A percentile compares a stretch with the other conserved stretches of the same genome.
Evolutionary conservation across 768 basidiomycete genomes (phyloP).

Genomic region (Phylloporus arenicola): DNA sequence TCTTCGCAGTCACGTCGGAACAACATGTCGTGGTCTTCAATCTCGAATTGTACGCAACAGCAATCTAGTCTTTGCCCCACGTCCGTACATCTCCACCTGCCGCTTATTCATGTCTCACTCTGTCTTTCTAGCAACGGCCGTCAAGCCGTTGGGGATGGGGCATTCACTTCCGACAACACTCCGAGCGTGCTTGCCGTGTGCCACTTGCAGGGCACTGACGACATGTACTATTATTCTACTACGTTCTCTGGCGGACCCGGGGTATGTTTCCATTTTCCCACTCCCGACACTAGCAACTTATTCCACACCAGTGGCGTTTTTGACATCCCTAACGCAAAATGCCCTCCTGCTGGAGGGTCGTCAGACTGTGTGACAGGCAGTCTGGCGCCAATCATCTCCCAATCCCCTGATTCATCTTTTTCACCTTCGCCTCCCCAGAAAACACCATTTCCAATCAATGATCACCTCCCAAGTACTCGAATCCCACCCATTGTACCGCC

Average conservation of each 20-base stretch:
- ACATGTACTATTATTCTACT: constrained; percentile 89
- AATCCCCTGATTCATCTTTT: constrained; percentile 34
- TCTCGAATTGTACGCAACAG: constrained; percentile 67
- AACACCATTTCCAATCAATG: constrained; percentile 13
- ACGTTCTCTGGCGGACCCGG: constrained; percentile 91
- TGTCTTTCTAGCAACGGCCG: constrained; percentile 71
- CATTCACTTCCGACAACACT: constrained; percentile 70
- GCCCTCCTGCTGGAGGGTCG: constrained; percentile 96
- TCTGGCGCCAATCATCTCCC: constrained; percentile 60
- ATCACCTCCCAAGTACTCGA: constrained; percentile 14
- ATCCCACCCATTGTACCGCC: constrained; percentile 33
- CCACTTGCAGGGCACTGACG: constrained; percentile 72
- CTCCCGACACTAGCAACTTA: constrained; percentile 2
- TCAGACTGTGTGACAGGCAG: constrained; percentile 92
- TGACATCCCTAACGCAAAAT: constrained; percentile 87
- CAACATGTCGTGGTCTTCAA: constrained; percentile 68
- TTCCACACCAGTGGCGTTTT: constrained; percentile 76
- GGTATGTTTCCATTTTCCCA: constrained; percentile 43
- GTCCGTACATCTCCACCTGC: constrained; percentile 39
- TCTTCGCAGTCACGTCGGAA: constrained; percentile 69
- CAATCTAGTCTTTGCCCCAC: constrained; percentile 95
- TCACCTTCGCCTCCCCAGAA: constrained; percentile 28
- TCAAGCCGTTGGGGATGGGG: constrained; percentile 97
- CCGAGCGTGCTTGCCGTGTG: constrained; percentile 82
- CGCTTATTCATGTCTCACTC: constrained; percentile 11